A percentile compares a stretch with the other conserved stretches of the same genome.
These are phyloP conservation scores for Prunus davidiana DNA, from an alignment of 306 rosid genomes.

Conservation along the genomic window DNA sequence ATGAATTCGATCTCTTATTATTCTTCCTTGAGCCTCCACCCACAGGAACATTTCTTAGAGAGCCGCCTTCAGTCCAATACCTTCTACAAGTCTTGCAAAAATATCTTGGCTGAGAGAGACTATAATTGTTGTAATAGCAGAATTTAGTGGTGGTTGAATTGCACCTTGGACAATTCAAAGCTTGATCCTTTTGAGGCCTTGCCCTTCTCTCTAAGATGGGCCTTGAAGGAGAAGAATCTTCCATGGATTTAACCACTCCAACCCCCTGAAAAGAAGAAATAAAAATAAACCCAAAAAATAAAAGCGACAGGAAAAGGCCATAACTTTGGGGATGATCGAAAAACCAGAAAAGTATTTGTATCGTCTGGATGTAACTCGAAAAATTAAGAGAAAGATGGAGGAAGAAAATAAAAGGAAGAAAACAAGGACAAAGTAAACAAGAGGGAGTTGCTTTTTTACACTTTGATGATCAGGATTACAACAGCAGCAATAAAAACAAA, in stretches of 20 bases:
- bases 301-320: constrained; percentile 22
- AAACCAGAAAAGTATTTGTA: not conserved
- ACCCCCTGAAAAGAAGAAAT: constrained; percentile 33
- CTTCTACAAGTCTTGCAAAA: constrained; percentile 94
- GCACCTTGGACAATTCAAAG: constrained; percentile 94
- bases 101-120: constrained; percentile 93
- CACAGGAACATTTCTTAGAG: constrained; percentile 90
- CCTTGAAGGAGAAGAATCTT: constrained; percentile 40
- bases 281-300: constrained; percentile 13
- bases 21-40: constrained; percentile 24
- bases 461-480: too few species aligned
- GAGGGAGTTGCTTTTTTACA: too few species aligned
- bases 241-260: constrained; percentile 56
- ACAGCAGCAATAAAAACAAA: not conserved
- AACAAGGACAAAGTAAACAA: constrained; percentile 9
- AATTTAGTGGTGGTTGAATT: constrained; percentile 92
- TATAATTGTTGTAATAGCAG: constrained; percentile 94
- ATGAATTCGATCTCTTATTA: constrained; percentile 57
- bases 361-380: constrained; percentile 6
- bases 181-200: constrained; percentile 80
- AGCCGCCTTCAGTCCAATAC: constrained; percentile 99
- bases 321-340: constrained; percentile 20
- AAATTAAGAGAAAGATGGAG: constrained; percentile 9
- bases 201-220: constrained; percentile 61
- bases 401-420: constrained; percentile 30